Evolutionary conservation across 192 early-diverging fungal genomes (phyloP), one percentile per base, ranked within the genome.

Genomic region (Dissophora ornata): DNA sequence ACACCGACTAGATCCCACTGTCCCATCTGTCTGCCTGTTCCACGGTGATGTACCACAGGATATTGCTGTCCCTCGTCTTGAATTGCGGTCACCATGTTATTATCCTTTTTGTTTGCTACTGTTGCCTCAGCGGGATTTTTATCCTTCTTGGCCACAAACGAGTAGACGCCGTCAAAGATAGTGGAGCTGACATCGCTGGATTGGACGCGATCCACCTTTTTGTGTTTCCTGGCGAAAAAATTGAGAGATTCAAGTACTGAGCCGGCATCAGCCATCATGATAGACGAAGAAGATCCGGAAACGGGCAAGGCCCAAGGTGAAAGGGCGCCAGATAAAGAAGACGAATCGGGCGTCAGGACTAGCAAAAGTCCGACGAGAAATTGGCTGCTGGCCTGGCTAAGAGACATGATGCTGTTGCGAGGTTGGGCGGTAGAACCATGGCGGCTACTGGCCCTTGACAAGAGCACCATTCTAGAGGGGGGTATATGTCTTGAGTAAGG

Each of bases 1-100:
- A 69, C 22, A 11, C 78, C 78, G 16, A 71, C 62, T 4, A 70
- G 22, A 33, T 79, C 78, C 78, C 78, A 79, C 44, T 79, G 78
- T 10, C 78, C 78, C 13, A 77, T 15, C 5, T 46, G 2, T 28
- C 50, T 34, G 25, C 71, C 55, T 15, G 71, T 67, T 44, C 71
- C 71, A 11, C 56, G 53, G 30, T 57, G 38, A 1, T 38, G 21
- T 2, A 58, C 12, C 0, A 16, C 10, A 4, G 22, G 30, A 2
- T 49, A 2, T 45, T 51, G 49, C 18, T 44, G 51, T n/a, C n/a
- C n/a, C 22, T 0, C 51, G 0, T 21, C 30, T 33, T 45, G 19
- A 15, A 10, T 25, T 0, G 8, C 22, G 26, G 10, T 0, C 13
- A 47, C 40, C 24, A 26, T 19, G 52, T 13, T 32, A 22, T 18